Conservation (phyloP, 2,329 filamentous ascomycete genomes). For the Aspergillus sp. region DNA sequence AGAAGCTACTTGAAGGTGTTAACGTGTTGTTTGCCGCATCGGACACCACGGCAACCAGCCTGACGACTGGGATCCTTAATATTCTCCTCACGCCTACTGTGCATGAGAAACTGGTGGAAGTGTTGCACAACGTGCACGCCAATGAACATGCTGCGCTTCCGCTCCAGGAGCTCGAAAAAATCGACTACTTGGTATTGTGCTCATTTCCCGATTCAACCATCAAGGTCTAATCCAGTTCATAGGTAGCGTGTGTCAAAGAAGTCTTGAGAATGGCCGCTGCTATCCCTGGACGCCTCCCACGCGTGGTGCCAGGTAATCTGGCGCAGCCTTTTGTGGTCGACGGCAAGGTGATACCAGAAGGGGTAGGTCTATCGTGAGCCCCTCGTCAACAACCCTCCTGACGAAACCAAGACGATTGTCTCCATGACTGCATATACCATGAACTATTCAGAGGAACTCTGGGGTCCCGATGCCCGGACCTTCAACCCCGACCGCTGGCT, state of each 20-base stretch:
- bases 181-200: not conserved
- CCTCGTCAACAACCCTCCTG: not conserved
- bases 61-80: not conserved
- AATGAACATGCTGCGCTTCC: not conserved
- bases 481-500: conserved; percentile 9
- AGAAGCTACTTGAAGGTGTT: not conserved
- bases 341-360: not conserved
- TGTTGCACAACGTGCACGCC: not conserved
- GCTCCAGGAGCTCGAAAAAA: not conserved
- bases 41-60: not conserved
- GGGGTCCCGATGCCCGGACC: conserved; percentile 5
- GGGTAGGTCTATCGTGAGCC: not conserved
- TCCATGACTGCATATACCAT: not conserved
- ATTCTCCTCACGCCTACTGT: not conserved
- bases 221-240: not conserved
- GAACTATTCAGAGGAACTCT: not conserved
- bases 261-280: not conserved
- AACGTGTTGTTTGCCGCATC: not conserved
- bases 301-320: not conserved
- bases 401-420: not conserved
- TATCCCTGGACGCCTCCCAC: not conserved
- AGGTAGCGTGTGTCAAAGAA: not conserved
- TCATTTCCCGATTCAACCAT: not conserved
- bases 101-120: not conserved
- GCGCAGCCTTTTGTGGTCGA: not conserved